Evolutionary conservation across 2,329 filamentous ascomycete species (phyloP).

Genomic region (Chrysosporium queenslandicum): DNA sequence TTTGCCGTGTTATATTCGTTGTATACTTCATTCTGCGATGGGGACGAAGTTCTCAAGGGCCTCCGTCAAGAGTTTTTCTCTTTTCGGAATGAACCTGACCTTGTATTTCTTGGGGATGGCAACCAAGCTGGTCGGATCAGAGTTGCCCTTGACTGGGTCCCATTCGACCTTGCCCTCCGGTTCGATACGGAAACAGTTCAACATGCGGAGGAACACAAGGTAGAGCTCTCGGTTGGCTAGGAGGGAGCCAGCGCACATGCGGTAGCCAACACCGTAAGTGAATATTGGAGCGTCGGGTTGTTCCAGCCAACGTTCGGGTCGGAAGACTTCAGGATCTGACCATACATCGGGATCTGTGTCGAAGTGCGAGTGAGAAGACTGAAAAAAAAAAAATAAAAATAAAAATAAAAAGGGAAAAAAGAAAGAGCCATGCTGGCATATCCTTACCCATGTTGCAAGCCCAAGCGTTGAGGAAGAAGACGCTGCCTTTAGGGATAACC

Average conservation of each 20-base stretch:
- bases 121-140: constrained; percentile 53
- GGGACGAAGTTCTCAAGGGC: constrained; percentile 27
- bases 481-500: constrained; percentile 52
- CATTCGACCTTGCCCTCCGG: constrained; percentile 47
- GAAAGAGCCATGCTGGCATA: background rate
- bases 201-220: constrained; percentile 51
- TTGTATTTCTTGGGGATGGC: constrained; percentile 50
- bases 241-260: constrained; percentile 56
- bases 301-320: constrained; percentile 54
- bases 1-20: background rate
- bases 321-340: constrained; percentile 49
- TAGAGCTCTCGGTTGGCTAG: constrained; percentile 58
- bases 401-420: background rate
- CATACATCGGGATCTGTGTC: constrained; percentile 45
- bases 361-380: too few relatives aligned
- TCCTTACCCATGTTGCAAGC: constrained; percentile 56
- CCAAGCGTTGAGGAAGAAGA: constrained; percentile 58
- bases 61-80: constrained; percentile 37
- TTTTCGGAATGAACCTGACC: constrained; percentile 49
- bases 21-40: background rate
- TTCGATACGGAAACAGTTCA: constrained; percentile 52
- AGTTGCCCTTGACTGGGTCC: constrained; percentile 50
- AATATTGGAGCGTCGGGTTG: constrained; percentile 55
- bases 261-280: constrained; percentile 56
- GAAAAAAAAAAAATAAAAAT: too few relatives aligned